Evolutionary conservation across 116 monocot species (phyloP), one percentile per base, ranked within the genome.

Genomic region (Iris pallida): DNA sequence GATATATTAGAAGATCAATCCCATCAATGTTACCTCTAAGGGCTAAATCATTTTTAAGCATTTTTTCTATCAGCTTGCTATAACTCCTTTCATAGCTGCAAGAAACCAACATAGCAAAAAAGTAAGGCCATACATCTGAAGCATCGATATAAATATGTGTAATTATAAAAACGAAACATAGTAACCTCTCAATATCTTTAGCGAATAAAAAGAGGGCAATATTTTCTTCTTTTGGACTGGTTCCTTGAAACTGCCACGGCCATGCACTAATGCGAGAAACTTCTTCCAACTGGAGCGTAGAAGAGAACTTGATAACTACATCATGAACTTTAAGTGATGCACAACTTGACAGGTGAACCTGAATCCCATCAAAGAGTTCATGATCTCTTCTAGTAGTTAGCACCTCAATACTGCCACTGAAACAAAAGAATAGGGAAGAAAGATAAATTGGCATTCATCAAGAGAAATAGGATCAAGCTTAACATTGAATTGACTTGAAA

Each of bases 141-240:
- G 30, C 30, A 30, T 30, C 30, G 3, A 1, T 30, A 30, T 30
- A 30, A 30, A 30, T 30, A 30, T 30, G 30, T 30, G 30, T 30
- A 30, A 3, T 30, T 30, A 30, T 30, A 30, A 30, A 30, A 30
- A 30, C 30, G 3, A 57, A 71, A 30, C 5, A 64, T 18, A 45
- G 75, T 46, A 67, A 98, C 98, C 98, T 90, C 41, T 86, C 80
- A 61, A 70, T 30, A 79, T 93, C 93, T 79, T 77, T 90, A 57
- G 98, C 98, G 61, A 98, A 98, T 78, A 98, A 93, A 60, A 84
- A 98, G 15, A 98, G 79, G 51, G 88, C 98, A 78, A 98, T 83
- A 61, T 98, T 86, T n/a, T 88, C 79, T 70, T 90, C 90, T 13
- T 68, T 81, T 52, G 90, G 86, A 59, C 76, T 42, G 15, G 40